phyloP scores from a whole-genome alignment of 2,329 filamentous ascomycete species.

The Clathrospora elynae region DNA sequence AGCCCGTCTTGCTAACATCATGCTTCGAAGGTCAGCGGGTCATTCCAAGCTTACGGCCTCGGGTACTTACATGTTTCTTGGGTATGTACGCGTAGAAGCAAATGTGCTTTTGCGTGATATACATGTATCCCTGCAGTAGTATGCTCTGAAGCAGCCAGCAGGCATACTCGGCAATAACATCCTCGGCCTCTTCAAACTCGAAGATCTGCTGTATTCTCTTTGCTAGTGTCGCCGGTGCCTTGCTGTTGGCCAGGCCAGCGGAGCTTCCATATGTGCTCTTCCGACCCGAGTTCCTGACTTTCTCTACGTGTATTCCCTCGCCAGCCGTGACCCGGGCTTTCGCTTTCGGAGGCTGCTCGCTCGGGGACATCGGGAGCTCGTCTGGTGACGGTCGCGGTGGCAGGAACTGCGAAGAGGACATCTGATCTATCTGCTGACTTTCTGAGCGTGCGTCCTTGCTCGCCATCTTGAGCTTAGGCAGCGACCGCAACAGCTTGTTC shows the following conservation, averaged over 20 bases:
- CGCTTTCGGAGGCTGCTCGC: slow-evolving; percentile 17
- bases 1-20: slow-evolving; percentile 78
- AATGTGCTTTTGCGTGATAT: slow-evolving; percentile 89
- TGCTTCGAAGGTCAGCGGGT: slow-evolving; percentile 35
- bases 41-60: not conserved
- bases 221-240: slow-evolving; percentile 64
- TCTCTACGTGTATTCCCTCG: slow-evolving; percentile 32
- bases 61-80: slow-evolving; percentile 74
- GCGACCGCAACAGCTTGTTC: slow-evolving; percentile 67
- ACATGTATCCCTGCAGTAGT: slow-evolving; percentile 91
- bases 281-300: slow-evolving; percentile 26
- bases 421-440: slow-evolving; percentile 55
- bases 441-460: slow-evolving; percentile 38
- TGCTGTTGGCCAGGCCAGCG: slow-evolving; percentile 25
- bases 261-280: slow-evolving; percentile 36
- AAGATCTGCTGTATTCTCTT: slow-evolving; percentile 70
- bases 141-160: slow-evolving; percentile 94
- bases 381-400: slow-evolving; percentile 36
- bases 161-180: slow-evolving; percentile 88
- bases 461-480: slow-evolving; percentile 61
- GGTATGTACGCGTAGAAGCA: slow-evolving; percentile 98
- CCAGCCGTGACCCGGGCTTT: slow-evolving; percentile 31
- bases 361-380: slow-evolving; percentile 11
- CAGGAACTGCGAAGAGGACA: slow-evolving; percentile 50
- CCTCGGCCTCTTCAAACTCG: slow-evolving; percentile 76